Conservation (phyloP, 1,284 basidiomycete species). For the Ceratobasidium sp. region DNA sequence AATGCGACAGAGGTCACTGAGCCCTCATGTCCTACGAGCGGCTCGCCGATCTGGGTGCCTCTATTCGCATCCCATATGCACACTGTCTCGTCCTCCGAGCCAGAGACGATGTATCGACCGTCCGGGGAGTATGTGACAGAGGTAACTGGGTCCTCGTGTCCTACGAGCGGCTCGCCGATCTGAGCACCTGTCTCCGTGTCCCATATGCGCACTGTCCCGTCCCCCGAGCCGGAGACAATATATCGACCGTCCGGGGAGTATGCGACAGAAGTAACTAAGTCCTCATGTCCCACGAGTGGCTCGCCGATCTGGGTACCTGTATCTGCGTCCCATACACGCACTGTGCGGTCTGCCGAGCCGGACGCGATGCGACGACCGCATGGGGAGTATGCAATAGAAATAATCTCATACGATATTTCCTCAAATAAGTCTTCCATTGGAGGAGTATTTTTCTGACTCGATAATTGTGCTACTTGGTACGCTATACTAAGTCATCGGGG, state of each 20-base stretch:
- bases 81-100: background rate
- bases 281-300: conserved; percentile 4
- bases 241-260: too few species aligned
- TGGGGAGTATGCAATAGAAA: background rate
- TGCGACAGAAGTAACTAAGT: too few species aligned
- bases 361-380: background rate
- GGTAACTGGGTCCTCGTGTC: background rate
- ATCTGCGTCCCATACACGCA: background rate
- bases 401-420: too few species aligned
- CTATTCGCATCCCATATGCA: background rate
- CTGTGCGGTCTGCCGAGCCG: background rate
- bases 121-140: background rate
- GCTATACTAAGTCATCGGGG: too few species aligned
- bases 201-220: too few species aligned
- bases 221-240: too few species aligned
- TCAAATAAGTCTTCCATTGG: background rate
- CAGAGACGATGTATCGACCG: background rate
- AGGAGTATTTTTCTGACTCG: background rate
- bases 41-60: background rate
- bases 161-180: too few species aligned
- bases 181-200: too few species aligned
- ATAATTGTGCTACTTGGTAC: too few species aligned
- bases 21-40: background rate
- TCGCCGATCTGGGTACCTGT: background rate
- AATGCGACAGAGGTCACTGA: conserved; percentile 1